Evolutionary conservation across 2,329 filamentous ascomycete genomes (phyloP).

Genomic region (Penicillium sp.): DNA sequence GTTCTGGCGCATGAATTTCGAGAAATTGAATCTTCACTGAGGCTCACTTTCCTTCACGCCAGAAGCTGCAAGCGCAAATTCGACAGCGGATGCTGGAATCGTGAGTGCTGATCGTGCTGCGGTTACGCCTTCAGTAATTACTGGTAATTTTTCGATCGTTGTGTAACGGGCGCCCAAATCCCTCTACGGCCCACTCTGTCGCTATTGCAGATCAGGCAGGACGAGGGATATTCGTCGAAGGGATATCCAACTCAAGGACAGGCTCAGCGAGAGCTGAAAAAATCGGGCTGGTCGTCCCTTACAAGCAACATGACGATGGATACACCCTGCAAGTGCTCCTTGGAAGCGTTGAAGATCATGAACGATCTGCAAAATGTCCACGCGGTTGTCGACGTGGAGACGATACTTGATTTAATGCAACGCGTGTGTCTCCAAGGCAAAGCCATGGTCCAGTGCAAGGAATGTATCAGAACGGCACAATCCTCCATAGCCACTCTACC

Average conservation of each 20-base stretch:
- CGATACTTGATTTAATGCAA: conserved; percentile 27
- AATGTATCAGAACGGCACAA: conserved; percentile 24
- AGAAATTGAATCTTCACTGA: no score
- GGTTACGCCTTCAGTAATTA: neutral
- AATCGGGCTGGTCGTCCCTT: no score
- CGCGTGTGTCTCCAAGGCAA: conserved; percentile 28
- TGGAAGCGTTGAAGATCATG: conserved; percentile 26
- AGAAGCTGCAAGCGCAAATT: no score
- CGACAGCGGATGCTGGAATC: no score
- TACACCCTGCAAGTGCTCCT: conserved; percentile 28
- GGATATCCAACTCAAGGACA: neutral
- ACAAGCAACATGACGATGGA: conserved; percentile 17
- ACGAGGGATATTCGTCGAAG: neutral
- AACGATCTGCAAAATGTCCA: conserved; percentile 29
- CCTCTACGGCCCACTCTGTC: neutral
- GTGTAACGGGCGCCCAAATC: neutral
- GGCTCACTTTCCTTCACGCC: no score
- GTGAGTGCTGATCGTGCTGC: neutral
- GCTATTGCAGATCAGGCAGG: neutral
- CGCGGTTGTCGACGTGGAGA: conserved; percentile 32
- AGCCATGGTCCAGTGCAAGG: conserved; percentile 26
- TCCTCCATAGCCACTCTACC: conserved; percentile 43
- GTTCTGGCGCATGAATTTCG: no score
- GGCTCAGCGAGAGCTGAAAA: neutral
- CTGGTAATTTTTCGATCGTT: neutral